These are phyloP conservation scores for Grosmannia penicillata DNA, from an alignment of 2,329 filamentous ascomycete genomes.

Conservation along the genomic window DNA sequence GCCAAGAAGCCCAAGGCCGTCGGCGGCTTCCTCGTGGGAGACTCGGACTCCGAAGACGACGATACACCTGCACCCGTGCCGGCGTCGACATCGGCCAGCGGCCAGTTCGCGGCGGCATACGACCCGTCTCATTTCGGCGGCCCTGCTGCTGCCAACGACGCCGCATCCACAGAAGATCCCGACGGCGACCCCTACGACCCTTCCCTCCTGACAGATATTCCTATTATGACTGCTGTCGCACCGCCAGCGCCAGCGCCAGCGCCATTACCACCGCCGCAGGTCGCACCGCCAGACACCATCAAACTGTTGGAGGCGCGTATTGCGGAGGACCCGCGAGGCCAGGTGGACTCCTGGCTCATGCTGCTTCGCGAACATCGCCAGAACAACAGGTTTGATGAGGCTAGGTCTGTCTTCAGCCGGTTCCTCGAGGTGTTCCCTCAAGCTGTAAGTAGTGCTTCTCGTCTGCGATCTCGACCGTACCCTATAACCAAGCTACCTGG, in stretches of 20 bases:
- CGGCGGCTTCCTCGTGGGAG: conserved; percentile 45
- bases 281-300: conserved; percentile 47
- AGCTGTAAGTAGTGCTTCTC: conserved; percentile 49
- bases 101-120: conserved; percentile 3
- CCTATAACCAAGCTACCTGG: too few relatives aligned
- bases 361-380: conserved; percentile 75
- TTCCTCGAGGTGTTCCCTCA: conserved; percentile 83
- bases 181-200: conserved; percentile 18
- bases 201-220: conserved; percentile 7
- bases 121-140: conserved; percentile 3
- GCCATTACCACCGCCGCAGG: conserved; percentile 5
- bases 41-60: conserved; percentile 41
- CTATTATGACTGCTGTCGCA: not conserved
- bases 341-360: conserved; percentile 80
- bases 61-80: not conserved
- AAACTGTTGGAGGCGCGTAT: conserved; percentile 80
- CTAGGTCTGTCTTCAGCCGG: conserved; percentile 65
- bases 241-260: conserved; percentile 14
- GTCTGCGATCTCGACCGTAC: conserved; percentile 18
- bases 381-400: conserved; percentile 68
- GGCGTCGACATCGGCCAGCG: not conserved
- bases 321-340: conserved; percentile 81
- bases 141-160: not conserved
- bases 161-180: conserved; percentile 11
- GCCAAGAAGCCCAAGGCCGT: conserved; percentile 44